Conservation (phyloP, 78 protist genomes). For the Emiliania huxleyi region DNA sequence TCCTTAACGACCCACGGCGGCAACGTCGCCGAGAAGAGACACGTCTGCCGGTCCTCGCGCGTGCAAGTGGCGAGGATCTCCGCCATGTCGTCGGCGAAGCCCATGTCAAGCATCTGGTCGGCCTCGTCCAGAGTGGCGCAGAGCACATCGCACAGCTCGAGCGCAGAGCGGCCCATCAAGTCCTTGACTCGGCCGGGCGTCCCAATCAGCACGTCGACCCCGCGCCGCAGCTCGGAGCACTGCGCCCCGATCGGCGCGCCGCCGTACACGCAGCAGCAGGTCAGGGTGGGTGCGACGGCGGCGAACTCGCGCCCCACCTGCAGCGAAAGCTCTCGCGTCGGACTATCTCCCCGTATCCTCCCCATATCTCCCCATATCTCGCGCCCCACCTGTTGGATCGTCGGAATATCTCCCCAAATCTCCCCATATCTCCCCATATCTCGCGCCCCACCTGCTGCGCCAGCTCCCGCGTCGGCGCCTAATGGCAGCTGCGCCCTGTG, state of each 20-base stretch:
- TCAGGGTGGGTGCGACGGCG: neutral
- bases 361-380: no score
- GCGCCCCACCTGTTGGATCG: no score
- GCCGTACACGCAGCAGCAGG: neutral
- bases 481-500: no score
- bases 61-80: conserved; percentile 8
- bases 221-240: neutral
- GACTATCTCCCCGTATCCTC: no score
- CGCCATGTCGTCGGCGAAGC: conserved; percentile 27
- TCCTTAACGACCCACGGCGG: conserved; percentile 51
- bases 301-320: conserved; percentile 39
- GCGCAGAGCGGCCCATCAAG: neutral
- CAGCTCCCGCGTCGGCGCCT: no score
- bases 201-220: conserved; percentile 40
- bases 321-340: conserved; percentile 65
- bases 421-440: no score
- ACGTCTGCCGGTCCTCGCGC: conserved; percentile 50
- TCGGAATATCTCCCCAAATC: no score
- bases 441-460: no score
- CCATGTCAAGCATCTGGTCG: conserved; percentile 45
- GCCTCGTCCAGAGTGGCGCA: conserved; percentile 60
- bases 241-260: conserved; percentile 14
- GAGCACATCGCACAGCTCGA: neutral
- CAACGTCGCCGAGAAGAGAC: conserved; percentile 75
- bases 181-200: conserved; percentile 65